Evolutionary conservation across 495 filamentous ascomycete species (phyloP).

Genomic region (Podospora bellae-mahoneyi): DNA sequence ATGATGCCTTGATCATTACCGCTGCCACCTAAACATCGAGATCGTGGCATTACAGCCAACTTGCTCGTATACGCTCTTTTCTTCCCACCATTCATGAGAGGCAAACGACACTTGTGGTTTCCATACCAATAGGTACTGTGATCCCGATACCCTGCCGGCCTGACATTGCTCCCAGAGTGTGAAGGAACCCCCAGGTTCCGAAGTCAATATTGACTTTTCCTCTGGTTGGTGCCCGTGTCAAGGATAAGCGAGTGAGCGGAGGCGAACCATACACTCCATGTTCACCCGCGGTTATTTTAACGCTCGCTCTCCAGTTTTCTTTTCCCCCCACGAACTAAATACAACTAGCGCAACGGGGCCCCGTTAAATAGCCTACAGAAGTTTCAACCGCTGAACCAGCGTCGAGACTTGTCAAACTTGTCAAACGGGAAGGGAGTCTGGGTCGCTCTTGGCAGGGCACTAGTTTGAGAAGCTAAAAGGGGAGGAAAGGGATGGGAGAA

Average conservation of each 20-base stretch:
- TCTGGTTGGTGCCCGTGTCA: neutral
- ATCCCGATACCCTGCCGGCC: no score
- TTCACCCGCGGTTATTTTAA: neutral
- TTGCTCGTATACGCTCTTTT: neutral
- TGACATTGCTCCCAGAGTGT: neutral
- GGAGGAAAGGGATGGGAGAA: neutral
- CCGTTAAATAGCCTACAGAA: neutral
- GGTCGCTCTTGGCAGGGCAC: neutral
- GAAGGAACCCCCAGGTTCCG: neutral
- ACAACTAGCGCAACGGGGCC: neutral
- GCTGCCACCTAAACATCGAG: neutral
- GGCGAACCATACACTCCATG: neutral
- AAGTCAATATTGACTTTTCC: neutral
- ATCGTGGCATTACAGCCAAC: neutral
- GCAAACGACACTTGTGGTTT: no score
- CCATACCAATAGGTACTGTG: no score
- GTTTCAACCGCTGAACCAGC: neutral
- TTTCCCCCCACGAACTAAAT: neutral
- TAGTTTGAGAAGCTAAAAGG: neutral
- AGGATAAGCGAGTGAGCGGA: neutral
- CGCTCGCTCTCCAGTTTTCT: neutral
- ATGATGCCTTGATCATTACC: neutral
- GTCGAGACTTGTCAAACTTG: neutral
- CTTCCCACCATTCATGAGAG: neutral
- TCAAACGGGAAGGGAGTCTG: neutral